Percentiles rank a stretch among this genome's conserved stretches.
Conservation (phyloP, 495 filamentous ascomycete species). For the Podospora pseudopauciseta region DNA sequence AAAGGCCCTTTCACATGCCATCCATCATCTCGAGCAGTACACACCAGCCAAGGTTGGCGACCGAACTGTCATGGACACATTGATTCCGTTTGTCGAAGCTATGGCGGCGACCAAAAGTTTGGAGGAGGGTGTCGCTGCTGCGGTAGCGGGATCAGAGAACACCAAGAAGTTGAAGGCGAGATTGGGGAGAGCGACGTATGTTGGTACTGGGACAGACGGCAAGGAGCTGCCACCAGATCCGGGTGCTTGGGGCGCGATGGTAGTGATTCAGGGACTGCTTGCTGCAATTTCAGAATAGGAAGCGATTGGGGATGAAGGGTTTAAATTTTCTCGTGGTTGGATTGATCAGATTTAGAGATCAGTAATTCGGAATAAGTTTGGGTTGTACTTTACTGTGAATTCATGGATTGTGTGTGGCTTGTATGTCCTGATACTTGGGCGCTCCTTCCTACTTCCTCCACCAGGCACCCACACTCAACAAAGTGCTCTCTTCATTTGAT, state of each 20-base stretch:
- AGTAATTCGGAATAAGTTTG: no score
- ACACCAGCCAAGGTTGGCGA: slow-evolving; percentile 49
- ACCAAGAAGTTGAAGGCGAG: slow-evolving; percentile 54
- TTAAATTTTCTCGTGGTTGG: background rate
- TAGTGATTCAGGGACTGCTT: slow-evolving; percentile 51
- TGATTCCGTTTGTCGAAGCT: slow-evolving; percentile 55
- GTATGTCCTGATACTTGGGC: no score
- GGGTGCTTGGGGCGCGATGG: slow-evolving; percentile 59
- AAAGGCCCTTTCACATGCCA: slow-evolving; percentile 33
- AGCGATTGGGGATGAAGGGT: background rate
- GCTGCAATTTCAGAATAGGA: slow-evolving; percentile 1
- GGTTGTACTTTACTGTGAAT: no score
- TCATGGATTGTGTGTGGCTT: no score
- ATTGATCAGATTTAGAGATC: no score
- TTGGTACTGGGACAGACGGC: slow-evolving; percentile 45
- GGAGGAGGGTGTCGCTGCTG: slow-evolving; percentile 48
- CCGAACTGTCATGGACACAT: slow-evolving; percentile 55
- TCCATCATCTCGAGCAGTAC: slow-evolving; percentile 46
- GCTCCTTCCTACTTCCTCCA: background rate
- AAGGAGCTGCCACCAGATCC: slow-evolving; percentile 54
- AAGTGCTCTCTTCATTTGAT: no score
- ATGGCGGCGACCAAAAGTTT: slow-evolving; percentile 44
- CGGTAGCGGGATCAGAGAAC: slow-evolving; percentile 51
- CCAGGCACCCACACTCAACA: no score
- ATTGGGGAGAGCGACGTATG: slow-evolving; percentile 58